phyloP scores from a whole-genome alignment of 805 yeast species.

The Candida quercuum region DNA sequence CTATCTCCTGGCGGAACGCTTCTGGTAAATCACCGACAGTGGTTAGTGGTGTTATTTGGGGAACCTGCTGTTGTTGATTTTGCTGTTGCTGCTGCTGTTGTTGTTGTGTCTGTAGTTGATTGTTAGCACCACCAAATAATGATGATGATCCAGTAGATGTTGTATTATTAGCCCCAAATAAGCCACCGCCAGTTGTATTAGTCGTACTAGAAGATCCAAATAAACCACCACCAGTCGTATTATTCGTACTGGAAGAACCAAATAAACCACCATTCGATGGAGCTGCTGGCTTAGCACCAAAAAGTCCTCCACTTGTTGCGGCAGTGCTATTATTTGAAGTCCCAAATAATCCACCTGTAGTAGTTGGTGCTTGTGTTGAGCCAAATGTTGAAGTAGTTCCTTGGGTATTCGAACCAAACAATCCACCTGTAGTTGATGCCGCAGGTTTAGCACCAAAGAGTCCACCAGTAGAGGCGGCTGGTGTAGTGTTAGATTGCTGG shows the following conservation, averaged over 20 bases:
- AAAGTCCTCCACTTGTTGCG: slow-evolving; percentile 20
- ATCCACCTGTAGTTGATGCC: slow-evolving; percentile 20
- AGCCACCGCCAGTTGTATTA: slow-evolving; percentile 12
- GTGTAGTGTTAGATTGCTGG: slow-evolving; percentile 10
- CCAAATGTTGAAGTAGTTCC: slow-evolving; percentile 5
- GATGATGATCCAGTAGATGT: slow-evolving; percentile 18
- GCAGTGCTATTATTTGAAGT: slow-evolving; percentile 2
- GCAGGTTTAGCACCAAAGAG: slow-evolving; percentile 28
- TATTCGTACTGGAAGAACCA: slow-evolving; percentile 17
- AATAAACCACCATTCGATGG: slow-evolving; percentile 25
- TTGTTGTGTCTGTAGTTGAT: slow-evolving; percentile 13
- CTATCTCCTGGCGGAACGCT: slow-evolving; percentile 61
- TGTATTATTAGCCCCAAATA: slow-evolving; percentile 14
- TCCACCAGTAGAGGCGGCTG: slow-evolving; percentile 24
- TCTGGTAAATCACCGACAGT: slow-evolving; percentile 71
- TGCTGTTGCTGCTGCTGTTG: slow-evolving; percentile 24
- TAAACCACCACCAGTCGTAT: slow-evolving; percentile 22
- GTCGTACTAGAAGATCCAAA: slow-evolving; percentile 18
- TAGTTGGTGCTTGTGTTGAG: slow-evolving; percentile 1
- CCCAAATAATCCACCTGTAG: slow-evolving; percentile 28
- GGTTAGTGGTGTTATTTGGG: slow-evolving; percentile 64
- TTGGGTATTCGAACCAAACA: slow-evolving; percentile 23
- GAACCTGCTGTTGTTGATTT: slow-evolving; percentile 37
- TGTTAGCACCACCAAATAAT: slow-evolving; percentile 30
- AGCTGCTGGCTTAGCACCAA: slow-evolving; percentile 21